Conservation (phyloP, 331 rosid species). For the Cucumis variabilis region DNA sequence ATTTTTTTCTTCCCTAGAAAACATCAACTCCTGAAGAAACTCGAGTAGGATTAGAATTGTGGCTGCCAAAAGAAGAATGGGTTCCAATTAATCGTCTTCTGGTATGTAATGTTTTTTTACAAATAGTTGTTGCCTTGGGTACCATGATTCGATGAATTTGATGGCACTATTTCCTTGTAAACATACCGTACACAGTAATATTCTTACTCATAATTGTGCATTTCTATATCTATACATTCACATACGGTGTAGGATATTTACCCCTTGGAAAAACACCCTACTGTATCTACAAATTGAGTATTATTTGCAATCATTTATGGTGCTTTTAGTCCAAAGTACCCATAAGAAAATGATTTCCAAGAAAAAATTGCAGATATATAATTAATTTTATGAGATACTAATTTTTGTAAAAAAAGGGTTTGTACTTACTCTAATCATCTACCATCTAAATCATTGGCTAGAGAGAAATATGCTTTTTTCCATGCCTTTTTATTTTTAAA, state of each 20-base stretch:
- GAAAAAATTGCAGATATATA: too few species aligned
- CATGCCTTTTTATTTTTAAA: too few species aligned
- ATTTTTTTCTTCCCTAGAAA: constrained; percentile 54
- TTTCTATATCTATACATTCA: too few species aligned
- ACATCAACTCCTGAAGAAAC: constrained; percentile 84
- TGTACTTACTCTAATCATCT: not conserved
- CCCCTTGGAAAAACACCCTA: too few species aligned
- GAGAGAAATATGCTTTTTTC: not conserved
- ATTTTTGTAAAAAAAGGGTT: not conserved
- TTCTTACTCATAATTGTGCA: too few species aligned
- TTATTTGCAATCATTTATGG: too few species aligned
- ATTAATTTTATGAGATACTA: not conserved
- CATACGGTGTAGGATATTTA: too few species aligned
- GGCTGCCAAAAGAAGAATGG: constrained; percentile 98
- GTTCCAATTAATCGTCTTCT: constrained; percentile 83
- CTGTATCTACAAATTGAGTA: too few species aligned
- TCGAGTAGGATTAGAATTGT: constrained; percentile 71
- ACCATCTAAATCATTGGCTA: not conserved
- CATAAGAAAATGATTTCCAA: too few species aligned
- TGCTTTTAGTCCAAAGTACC: too few species aligned
- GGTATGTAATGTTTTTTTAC: constrained; percentile 48
- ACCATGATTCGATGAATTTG: not conserved
- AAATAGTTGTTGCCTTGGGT: not conserved
- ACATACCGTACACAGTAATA: too few species aligned
- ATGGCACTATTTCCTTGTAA: too few species aligned